Evolutionary conservation across 805 yeast species (phyloP).

Genomic region (Suhomyces kilbournensis): DNA sequence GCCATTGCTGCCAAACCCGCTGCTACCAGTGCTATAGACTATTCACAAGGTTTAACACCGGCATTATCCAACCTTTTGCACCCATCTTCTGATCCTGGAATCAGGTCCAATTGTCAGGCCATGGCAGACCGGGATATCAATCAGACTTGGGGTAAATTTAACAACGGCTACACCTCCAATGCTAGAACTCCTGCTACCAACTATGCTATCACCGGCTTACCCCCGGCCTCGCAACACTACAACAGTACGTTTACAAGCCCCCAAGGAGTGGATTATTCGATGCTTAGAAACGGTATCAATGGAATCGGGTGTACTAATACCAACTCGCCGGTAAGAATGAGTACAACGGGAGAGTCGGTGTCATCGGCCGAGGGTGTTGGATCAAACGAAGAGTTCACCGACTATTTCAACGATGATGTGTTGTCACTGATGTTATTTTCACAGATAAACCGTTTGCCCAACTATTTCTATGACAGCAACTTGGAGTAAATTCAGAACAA

Average conservation of each 20-base stretch:
- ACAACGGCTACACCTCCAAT: background rate
- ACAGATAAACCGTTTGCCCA: conserved; percentile 32
- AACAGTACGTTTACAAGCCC: background rate
- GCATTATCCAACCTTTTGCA: conserved; percentile 23
- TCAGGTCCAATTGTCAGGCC: background rate
- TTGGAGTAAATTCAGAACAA: conserved; percentile 8
- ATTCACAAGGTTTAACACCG: conserved; percentile 7
- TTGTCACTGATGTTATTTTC: conserved; percentile 18
- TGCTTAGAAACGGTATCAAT: background rate
- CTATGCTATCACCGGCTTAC: background rate
- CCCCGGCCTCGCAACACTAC: background rate
- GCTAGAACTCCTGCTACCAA: background rate
- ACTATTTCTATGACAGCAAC: conserved; percentile 38
- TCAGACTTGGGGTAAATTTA: background rate
- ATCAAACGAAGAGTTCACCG: conserved; percentile 6
- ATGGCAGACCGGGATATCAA: background rate
- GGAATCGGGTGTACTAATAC: background rate
- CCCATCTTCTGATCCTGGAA: background rate
- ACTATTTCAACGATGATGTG: conserved; percentile 21
- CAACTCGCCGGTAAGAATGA: background rate
- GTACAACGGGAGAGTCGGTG: background rate
- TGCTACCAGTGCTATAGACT: background rate
- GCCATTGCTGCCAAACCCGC: background rate
- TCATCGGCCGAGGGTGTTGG: background rate
- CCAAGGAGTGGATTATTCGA: background rate